Base-by-base conservation (phyloP, 768 basidiomycete species). In the Cystofilobasidium ferigula region DNA sequence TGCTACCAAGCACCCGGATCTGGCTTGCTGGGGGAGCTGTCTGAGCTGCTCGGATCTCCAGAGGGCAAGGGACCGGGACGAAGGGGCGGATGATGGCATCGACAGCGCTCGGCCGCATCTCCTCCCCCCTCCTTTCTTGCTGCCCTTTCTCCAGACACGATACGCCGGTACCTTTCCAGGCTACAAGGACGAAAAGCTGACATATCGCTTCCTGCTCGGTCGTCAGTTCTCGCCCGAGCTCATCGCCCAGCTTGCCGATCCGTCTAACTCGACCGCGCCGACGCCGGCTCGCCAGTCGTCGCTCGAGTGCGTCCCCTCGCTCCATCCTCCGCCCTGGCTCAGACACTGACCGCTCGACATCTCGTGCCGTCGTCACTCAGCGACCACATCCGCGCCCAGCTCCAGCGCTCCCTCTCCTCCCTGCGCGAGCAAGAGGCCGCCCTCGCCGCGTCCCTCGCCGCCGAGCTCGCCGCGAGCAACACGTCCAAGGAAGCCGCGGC, bases 401-500 rank as follows among this genome's bases (percentile, higher is more conserved):
- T 77, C 61, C 62, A 74, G 42, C 63, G 69, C 14, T 70, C 70
- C 40, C 76, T 77, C 69, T 70, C 71, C 8, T 69, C 72, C 0
- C 75, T 75, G n/a, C 69, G 75, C n/a, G 74, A 75, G 57, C 76
- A 77, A 69, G 76, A 77, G 69, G 74, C 75, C 62, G 60, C 75
- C 38, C 71, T 76, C 61, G 72, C 72, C 54, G 64, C 62, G 38
- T 43, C 69, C 54, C 61, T 62, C 24, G 51, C 63, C 26, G 38
- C 60, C 47, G 54, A 62, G 43, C 63, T 67, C 40, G 57, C 59
- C 24, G 65, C 65, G 22, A 68, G 66, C 8, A 69, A 69, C 62
- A 67, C 56, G 10, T 30, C 66, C 18, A 57, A 64, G 8, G 68
- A 62, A 9, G 60, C 58, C 0, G n/a, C 63, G 3, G 32, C 63